Conservation (phyloP, 2,329 filamentous ascomycete genomes). For the Bisporella sp. region DNA sequence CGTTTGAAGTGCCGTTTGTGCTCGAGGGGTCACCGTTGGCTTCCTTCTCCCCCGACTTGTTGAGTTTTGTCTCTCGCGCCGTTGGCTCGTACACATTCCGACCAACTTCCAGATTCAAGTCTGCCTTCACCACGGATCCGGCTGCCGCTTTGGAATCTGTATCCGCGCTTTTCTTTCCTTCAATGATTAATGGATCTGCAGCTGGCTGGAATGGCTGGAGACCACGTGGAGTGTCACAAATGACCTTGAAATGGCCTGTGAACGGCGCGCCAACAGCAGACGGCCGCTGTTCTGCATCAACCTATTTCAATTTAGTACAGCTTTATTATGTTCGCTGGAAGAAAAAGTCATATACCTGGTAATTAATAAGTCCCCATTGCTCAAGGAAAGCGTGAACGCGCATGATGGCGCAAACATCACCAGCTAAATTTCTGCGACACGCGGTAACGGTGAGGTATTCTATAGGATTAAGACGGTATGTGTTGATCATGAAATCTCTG, state of each 20-base stretch:
- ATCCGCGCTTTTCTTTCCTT: constrained; percentile 49
- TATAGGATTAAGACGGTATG: constrained; percentile 88
- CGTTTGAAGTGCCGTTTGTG: constrained; percentile 54
- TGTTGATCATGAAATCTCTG: constrained; percentile 99
- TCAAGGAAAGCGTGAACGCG: constrained; percentile 95
- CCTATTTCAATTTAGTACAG: constrained; percentile 43
- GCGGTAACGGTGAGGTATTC: constrained; percentile 97
- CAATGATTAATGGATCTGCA: constrained; percentile 61
- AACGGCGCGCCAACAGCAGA: constrained; percentile 95
- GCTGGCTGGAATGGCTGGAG: constrained; percentile 93
- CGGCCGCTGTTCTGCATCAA: constrained; percentile 90
- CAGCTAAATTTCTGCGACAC: constrained; percentile 87
- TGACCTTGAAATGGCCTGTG: constrained; percentile 94
- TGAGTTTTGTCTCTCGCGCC: constrained; percentile 67
- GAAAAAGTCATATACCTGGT: constrained; percentile 61
- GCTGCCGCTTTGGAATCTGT: constrained; percentile 50
- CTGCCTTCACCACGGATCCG: constrained; percentile 61
- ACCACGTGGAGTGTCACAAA: constrained; percentile 89
- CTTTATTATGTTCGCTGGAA: not conserved
- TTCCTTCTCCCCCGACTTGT: constrained; percentile 61
- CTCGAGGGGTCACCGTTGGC: constrained; percentile 64
- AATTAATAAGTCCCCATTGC: constrained; percentile 98
- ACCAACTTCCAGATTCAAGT: constrained; percentile 85
- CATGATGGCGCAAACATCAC: constrained; percentile 99
- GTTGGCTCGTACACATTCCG: constrained; percentile 92